Evolutionary conservation across 2,329 filamentous ascomycete species (phyloP), one percentile per base, ranked within the genome.

Genomic region (Fusarium anthophilum): DNA sequence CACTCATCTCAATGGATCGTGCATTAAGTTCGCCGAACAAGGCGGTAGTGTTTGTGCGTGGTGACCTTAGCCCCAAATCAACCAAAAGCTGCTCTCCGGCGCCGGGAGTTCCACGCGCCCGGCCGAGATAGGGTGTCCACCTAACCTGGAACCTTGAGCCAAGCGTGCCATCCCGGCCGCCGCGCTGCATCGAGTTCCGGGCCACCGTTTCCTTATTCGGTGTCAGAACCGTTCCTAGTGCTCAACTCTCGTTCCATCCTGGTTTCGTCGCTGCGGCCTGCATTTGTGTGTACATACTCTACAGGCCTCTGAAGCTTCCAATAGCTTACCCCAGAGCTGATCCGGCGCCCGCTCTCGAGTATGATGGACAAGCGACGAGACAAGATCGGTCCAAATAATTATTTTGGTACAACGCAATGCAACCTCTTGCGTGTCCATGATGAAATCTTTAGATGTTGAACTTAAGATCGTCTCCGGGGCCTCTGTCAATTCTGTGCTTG

Each of bases 391-490:
- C 72, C 77, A 73, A 71, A 69, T 65, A 37, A 51, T 63, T 51
- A 45, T 58, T 60, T 51, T 48, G 57, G 54, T 64, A 60, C 18
- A 61, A 45, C 37, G 45, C 54, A 56, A 59, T 56, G 51, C 60
- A 53, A 47, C 57, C 48, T 64, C 61, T 53, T 69, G 60, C 22
- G 73, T 68, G 68, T 66, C 72, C 83, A 64, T 64, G n/a, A 82
- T 81, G 80, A 81, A 77, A 83, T 82, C 77, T 84, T 81, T 83
- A 85, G 81, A 75, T 37, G 22, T 15, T 43, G 44, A 41, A 45
- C 14, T 30, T n/a, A 44, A 45, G 30, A 50, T 44, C 43, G 43
- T 43, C 32, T 66, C 56, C 53, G 51, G 63, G 60, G 44, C 22
- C 18, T 39, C 51, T 45, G 62, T 30, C 30, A 48, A 48, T 37